Conservation (phyloP, 2,329 filamentous ascomycete species). For the Thelonectria discophora region DNA sequence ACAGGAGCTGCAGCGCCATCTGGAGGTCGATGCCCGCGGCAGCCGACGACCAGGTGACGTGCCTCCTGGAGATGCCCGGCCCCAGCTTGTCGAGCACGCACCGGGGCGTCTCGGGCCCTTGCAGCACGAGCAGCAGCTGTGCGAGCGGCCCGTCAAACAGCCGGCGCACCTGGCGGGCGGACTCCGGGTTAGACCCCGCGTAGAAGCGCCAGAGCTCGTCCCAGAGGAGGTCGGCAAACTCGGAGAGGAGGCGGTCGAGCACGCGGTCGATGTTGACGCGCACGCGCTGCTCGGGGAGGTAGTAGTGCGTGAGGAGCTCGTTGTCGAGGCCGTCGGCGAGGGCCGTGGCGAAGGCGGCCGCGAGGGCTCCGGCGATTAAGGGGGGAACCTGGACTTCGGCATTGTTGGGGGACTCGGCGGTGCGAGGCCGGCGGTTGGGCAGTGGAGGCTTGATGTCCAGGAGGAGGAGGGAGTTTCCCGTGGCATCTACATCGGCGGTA, state of each 20-base stretch:
- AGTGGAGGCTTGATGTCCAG: constrained; percentile 46
- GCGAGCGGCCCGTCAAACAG: constrained; percentile 51
- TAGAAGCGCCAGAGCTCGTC: constrained; percentile 50
- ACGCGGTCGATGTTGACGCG: constrained; percentile 49
- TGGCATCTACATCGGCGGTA: constrained; percentile 22
- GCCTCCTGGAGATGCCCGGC: constrained; percentile 46
- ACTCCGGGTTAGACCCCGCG: constrained; percentile 41
- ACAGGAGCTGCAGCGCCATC: constrained; percentile 48
- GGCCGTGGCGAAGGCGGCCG: constrained; percentile 47
- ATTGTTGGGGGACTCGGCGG: constrained; percentile 43
- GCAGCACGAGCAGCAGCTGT: constrained; percentile 49
- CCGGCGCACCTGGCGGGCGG: constrained; percentile 44
- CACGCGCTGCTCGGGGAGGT: constrained; percentile 46
- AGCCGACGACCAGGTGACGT: constrained; percentile 45
- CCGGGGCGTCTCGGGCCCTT: constrained; percentile 47
- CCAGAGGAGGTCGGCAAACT: constrained; percentile 47
- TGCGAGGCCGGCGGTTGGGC: constrained; percentile 43
- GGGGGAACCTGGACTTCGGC: constrained; percentile 48
- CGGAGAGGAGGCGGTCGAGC: constrained; percentile 47
- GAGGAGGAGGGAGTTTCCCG: no score
- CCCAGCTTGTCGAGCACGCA: constrained; percentile 49
- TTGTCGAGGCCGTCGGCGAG: constrained; percentile 48
- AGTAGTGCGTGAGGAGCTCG: constrained; percentile 51
- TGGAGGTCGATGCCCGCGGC: constrained; percentile 47
- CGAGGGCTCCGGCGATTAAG: constrained; percentile 48